Conservation (phyloP, 768 basidiomycete species). For the Hericium coralloides region DNA sequence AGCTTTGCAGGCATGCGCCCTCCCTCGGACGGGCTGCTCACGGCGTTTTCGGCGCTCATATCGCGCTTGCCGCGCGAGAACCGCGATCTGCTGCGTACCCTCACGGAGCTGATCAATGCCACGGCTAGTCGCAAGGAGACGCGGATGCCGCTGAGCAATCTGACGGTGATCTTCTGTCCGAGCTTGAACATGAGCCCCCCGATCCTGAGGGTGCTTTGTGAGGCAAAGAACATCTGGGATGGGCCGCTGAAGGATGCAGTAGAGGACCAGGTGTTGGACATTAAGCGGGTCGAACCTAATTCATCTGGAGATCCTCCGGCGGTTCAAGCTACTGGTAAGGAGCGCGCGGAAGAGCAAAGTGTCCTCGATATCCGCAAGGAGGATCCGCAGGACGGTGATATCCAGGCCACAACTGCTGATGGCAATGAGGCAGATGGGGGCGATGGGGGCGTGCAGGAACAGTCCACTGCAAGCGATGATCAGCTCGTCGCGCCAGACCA, state of each 20-base stretch:
- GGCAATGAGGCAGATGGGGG: background rate
- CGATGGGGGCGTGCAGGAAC: background rate
- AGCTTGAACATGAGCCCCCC: constrained; percentile 74
- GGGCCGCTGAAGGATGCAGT: constrained; percentile 15
- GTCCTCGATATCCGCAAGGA: background rate
- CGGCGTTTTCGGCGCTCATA: constrained; percentile 55
- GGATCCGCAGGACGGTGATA: background rate
- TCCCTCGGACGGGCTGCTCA: constrained; percentile 49
- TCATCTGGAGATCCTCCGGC: too few species aligned
- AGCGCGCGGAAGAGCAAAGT: background rate
- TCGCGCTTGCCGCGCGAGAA: constrained; percentile 69
- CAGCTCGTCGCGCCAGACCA: background rate
- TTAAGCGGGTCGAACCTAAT: background rate
- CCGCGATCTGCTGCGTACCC: constrained; percentile 74
- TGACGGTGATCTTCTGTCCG: constrained; percentile 83
- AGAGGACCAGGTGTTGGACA: constrained; percentile 5
- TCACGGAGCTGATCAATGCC: constrained; percentile 69
- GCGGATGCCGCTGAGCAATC: constrained; percentile 88
- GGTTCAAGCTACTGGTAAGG: too few species aligned
- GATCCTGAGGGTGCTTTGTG: constrained; percentile 63
- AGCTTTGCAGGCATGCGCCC: constrained; percentile 51
- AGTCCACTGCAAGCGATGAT: background rate
- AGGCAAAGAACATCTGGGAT: constrained; percentile 61
- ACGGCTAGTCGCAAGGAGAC: constrained; percentile 68
- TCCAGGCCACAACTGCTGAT: background rate